phyloP scores from a whole-genome alignment of 2,329 filamentous ascomycete genomes.

The Zymoseptoria tritici region DNA sequence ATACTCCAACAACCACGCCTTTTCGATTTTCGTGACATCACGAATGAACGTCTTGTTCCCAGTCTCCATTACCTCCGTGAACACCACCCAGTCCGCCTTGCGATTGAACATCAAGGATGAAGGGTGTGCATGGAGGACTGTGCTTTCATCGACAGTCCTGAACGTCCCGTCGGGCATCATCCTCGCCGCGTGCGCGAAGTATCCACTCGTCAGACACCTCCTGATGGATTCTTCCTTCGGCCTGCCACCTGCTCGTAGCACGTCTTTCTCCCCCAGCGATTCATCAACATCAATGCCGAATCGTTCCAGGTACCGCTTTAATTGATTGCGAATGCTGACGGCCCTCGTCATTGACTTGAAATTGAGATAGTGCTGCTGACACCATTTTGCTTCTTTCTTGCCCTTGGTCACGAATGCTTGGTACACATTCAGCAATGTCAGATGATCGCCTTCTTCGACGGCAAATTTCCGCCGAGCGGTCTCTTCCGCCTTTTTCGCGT shows the following conservation, averaged over 20 bases:
- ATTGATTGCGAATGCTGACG: constrained; percentile 76
- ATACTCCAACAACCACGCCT: constrained; percentile 84
- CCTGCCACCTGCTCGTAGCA: constrained; percentile 34
- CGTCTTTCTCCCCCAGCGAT: constrained; percentile 38
- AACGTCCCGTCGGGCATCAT: constrained; percentile 94
- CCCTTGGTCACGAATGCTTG: constrained; percentile 78
- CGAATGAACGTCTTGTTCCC: constrained; percentile 81
- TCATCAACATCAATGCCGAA: constrained; percentile 69
- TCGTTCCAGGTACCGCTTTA: constrained; percentile 78
- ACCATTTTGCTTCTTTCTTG: constrained; percentile 77
- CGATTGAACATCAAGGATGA: constrained; percentile 92
- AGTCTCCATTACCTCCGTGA: constrained; percentile 87
- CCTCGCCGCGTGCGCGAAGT: constrained; percentile 84
- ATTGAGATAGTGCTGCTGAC: constrained; percentile 78
- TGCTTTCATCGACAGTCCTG: constrained; percentile 71
- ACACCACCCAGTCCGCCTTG: constrained; percentile 94
- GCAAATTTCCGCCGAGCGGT: constrained; percentile 73
- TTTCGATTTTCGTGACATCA: constrained; percentile 89
- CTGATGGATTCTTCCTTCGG: constrained; percentile 64
- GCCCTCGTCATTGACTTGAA: constrained; percentile 76
- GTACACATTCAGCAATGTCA: constrained; percentile 91
- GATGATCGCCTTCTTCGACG: constrained; percentile 85
- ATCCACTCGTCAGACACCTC: constrained; percentile 79
- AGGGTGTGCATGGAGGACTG: constrained; percentile 77
- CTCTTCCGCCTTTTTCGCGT: constrained; percentile 68